Percentiles rank a stretch among this genome's conserved stretches.
phyloP scores from a whole-genome alignment of 306 rosid species.

The Dryas drummondii region DNA sequence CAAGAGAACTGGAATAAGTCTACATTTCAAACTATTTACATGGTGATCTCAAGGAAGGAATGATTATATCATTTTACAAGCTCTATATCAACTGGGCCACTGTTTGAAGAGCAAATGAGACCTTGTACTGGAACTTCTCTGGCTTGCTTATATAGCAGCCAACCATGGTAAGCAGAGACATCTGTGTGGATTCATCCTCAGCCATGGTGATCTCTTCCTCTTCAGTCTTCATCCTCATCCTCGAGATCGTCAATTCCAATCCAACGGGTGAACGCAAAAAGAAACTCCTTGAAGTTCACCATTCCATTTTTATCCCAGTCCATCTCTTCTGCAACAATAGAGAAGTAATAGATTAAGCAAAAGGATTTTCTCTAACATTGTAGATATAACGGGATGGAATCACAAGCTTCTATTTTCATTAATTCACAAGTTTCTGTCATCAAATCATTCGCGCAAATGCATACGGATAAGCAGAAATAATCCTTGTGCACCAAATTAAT shows the following conservation, averaged over 20 bases:
- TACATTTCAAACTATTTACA: constrained; percentile 1
- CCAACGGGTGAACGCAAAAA: constrained; percentile 90
- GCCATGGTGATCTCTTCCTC: neutral
- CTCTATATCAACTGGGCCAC: neutral
- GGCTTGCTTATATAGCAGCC: neutral
- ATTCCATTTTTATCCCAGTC: constrained; percentile 98
- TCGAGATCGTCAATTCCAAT: constrained; percentile 91
- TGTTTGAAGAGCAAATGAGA: constrained; percentile 8
- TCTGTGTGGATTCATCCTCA: no score
- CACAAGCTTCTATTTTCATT: neutral
- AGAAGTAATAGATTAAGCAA: neutral
- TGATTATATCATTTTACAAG: constrained; percentile 1
- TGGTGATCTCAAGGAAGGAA: constrained; percentile 2
- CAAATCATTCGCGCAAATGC: neutral
- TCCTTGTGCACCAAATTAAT: neutral
- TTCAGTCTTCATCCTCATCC: constrained; percentile 54
- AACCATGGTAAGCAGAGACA: neutral
- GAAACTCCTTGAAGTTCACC: constrained; percentile 96
- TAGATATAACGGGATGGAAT: neutral
- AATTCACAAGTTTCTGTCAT: neutral
- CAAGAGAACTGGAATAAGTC: neutral
- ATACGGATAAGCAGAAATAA: neutral
- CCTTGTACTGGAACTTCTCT: neutral
- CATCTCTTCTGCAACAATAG: constrained; percentile 81
- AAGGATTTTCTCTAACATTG: neutral